Evolutionary conservation across 1,284 basidiomycete species (phyloP).

Genomic region (Trichosporon asahii): DNA sequence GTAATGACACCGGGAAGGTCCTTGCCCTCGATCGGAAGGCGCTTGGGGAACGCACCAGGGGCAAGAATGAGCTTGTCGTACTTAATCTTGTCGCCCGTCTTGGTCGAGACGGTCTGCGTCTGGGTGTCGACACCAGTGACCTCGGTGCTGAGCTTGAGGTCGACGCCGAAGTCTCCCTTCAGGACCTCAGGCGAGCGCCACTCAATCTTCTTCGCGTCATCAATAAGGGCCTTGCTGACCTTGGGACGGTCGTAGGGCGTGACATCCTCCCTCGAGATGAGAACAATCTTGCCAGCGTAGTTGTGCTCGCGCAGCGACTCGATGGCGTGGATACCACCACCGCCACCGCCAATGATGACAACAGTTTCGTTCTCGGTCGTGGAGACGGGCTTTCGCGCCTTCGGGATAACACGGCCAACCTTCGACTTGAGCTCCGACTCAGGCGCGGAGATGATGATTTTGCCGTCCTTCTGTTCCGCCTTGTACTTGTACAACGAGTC

Average conservation of each 20-base stretch:
- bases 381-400: slow-evolving; percentile 44
- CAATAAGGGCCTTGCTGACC: slow-evolving; percentile 80
- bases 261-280: slow-evolving; percentile 74
- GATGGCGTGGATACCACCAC: slow-evolving; percentile 72
- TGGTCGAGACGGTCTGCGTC: slow-evolving; percentile 62
- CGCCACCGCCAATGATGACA: slow-evolving; percentile 77
- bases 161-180: slow-evolving; percentile 74
- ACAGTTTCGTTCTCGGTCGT: slow-evolving; percentile 57
- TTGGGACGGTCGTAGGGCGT: slow-evolving; percentile 83
- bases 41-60: slow-evolving; percentile 61
- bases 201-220: slow-evolving; percentile 71
- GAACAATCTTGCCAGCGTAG: slow-evolving; percentile 71
- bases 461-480: slow-evolving; percentile 60
- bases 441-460: slow-evolving; percentile 76
- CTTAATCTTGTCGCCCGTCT: slow-evolving; percentile 59
- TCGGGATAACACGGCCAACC: slow-evolving; percentile 57
- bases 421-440: slow-evolving; percentile 67
- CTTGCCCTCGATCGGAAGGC: slow-evolving; percentile 71
- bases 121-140: slow-evolving; percentile 66
- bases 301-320: slow-evolving; percentile 83
- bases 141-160: slow-evolving; percentile 61
- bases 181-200: slow-evolving; percentile 70
- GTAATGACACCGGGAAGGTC: slow-evolving; percentile 76
- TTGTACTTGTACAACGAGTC: slow-evolving; percentile 79
- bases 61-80: slow-evolving; percentile 75